Conservation (phyloP, 768 basidiomycete genomes). For the Leccinum incarnatum region DNA sequence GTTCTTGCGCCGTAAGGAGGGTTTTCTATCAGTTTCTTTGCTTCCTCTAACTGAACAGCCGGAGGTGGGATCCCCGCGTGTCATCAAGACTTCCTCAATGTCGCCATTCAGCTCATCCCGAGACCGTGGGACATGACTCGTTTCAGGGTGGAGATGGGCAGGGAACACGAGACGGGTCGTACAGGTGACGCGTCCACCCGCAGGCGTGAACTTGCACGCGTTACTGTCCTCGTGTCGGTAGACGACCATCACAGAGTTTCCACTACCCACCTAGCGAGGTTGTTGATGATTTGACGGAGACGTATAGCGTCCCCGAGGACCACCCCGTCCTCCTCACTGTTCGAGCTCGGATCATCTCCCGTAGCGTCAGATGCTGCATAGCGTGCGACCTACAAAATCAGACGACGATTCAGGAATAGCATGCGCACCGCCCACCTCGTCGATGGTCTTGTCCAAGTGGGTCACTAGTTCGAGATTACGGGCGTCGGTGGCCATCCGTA, state of each 20-base stretch:
- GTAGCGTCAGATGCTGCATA: slow-evolving; percentile 57
- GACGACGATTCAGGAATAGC: neutral
- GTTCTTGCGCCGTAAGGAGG: neutral
- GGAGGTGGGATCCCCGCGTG: slow-evolving; percentile 31
- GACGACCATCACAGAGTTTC: neutral
- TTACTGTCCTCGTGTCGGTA: slow-evolving; percentile 43
- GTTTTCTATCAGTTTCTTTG: neutral
- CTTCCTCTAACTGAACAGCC: neutral
- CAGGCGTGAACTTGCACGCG: slow-evolving; percentile 76
- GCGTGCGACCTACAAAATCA: slow-evolving; percentile 49
- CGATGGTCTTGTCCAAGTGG: slow-evolving; percentile 65
- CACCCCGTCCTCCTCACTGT: slow-evolving; percentile 50
- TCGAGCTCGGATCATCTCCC: slow-evolving; percentile 39
- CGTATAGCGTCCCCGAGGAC: slow-evolving; percentile 86
- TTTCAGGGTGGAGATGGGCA: slow-evolving; percentile 17
- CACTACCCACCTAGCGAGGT: slow-evolving; percentile 62
- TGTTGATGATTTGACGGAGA: slow-evolving; percentile 77
- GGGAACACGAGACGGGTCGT: slow-evolving; percentile 57
- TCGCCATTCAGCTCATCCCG: slow-evolving; percentile 10
- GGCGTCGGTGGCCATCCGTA: slow-evolving; percentile 66
- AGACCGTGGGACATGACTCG: neutral
- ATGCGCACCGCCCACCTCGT: slow-evolving; percentile 40
- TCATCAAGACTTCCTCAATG: slow-evolving; percentile 25
- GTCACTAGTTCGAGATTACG: slow-evolving; percentile 64
- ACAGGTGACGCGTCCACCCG: slow-evolving; percentile 66